Evolutionary conservation across 2,329 filamentous ascomycete species (phyloP), one percentile per base, ranked within the genome.

Genomic region (Xylaria sp.): DNA sequence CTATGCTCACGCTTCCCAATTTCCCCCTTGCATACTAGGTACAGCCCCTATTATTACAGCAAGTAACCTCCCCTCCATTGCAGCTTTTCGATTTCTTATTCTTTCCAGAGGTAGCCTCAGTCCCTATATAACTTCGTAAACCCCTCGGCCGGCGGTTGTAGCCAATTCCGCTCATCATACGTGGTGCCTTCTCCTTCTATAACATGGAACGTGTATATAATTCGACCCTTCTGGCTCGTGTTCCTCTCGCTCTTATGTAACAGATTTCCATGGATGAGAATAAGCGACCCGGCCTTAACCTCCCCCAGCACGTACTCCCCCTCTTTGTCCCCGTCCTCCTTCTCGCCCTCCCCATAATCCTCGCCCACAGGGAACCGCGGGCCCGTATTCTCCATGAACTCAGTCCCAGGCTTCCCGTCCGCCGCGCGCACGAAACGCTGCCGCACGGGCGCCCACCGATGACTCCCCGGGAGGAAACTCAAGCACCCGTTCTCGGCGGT

Each of bases 171-270:
- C 81, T 87, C 87, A 81, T 98, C 96, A 80, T 98, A 99, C 64
- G 83, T 84, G 52, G 90, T 84, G 0, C 81, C 86, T 23, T 91
- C 88, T 0, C 92, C 92, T 82, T 98, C 96, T 77, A 98, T 98
- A 67, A 97, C 89, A 83, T 99, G 96, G 80, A 98, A 99, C 0
- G 96, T 98, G 81, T 98, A 99, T 63, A 98, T 97, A 78, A 96
- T 97, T 73, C 95, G 86, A 25, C 94, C 94, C 84, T 93, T 95
- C 72, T 86, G 82, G 79, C 94, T 97, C 65, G 88, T 86, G 79
- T 99, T 99, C 85, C 88, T 93, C 87, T 97, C 94, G 79, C 94
- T 98, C 88, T 97, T 97, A 82, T 99, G 96, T 83, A 98, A 79
- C 75, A 98, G 82, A 80, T 98, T 98, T 1, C 96, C 96, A 83